phyloP scores from a whole-genome alignment of 1,139 yeast species.

The Yamadazyma pseudoaaseri region DNA sequence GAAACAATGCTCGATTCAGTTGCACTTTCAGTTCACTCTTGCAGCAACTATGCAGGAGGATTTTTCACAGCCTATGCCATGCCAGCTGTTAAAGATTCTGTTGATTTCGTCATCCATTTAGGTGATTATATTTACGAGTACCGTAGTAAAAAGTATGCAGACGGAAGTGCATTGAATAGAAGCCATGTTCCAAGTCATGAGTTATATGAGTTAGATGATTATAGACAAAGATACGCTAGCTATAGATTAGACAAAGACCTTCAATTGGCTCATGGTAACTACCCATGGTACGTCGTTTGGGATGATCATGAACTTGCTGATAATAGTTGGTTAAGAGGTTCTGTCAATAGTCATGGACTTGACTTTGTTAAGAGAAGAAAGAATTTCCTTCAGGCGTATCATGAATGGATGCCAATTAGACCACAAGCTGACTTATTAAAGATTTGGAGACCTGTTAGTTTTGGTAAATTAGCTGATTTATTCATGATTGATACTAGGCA shows the following conservation, averaged over 20 bases:
- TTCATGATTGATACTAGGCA: constrained; percentile 2
- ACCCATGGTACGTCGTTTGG: constrained; percentile 2
- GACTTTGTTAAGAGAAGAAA: neutral
- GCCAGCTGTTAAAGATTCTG: constrained; percentile 1
- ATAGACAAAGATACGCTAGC: constrained; percentile 1
- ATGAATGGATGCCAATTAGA: constrained; percentile 4
- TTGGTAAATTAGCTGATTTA: constrained; percentile 1
- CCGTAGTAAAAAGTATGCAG: neutral
- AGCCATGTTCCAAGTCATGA: neutral
- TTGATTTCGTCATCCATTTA: constrained; percentile 1
- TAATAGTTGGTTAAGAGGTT: constrained; percentile 3
- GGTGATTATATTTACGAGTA: constrained; percentile 3
- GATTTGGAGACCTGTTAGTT: constrained; percentile 2
- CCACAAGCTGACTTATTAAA: constrained; percentile 1
- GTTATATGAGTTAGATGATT: constrained; percentile 1
- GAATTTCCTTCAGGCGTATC: constrained; percentile 3
- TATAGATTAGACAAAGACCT: constrained; percentile 1
- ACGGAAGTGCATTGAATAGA: neutral
- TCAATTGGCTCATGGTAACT: constrained; percentile 1
- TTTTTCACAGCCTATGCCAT: constrained; percentile 2
- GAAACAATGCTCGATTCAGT: neutral
- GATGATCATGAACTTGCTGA: constrained; percentile 3
- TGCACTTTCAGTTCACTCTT: neutral
- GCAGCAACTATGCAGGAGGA: neutral
- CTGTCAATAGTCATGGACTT: constrained; percentile 3